These are phyloP conservation scores for Magnusiomyces clavatus DNA, from an alignment of 1,139 yeast genomes.

Conservation along the genomic window DNA sequence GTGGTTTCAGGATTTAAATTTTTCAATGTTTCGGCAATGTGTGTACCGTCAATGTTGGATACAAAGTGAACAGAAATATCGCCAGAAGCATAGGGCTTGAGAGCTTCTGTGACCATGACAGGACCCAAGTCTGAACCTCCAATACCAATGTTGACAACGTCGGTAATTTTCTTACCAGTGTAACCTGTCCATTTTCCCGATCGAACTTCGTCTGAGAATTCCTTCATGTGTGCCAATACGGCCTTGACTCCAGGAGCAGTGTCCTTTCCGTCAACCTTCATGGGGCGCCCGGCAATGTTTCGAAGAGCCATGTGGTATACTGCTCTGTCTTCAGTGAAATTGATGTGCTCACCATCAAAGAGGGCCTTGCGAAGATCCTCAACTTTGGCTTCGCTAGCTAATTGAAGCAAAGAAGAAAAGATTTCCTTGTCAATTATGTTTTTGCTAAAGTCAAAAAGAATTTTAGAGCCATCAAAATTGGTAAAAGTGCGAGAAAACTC, in stretches of 20 bases:
- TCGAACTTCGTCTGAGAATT: conserved; percentile 81
- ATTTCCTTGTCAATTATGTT: conserved; percentile 85
- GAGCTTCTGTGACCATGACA: conserved; percentile 97
- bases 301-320: conserved; percentile 95
- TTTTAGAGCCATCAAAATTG: conserved; percentile 80
- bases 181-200: conserved; percentile 95
- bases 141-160: conserved; percentile 94
- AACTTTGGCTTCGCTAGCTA: conserved; percentile 87
- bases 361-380: conserved; percentile 81
- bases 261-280: conserved; percentile 83
- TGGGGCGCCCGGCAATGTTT: conserved; percentile 74
- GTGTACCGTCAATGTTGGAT: conserved; percentile 97
- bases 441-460: conserved; percentile 90
- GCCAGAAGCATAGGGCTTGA: conserved; percentile 77
- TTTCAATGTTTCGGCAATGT: conserved; percentile 84
- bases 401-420: conserved; percentile 52
- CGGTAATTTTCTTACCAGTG: conserved; percentile 89
- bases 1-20: conserved; percentile 81
- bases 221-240: conserved; percentile 92
- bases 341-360: conserved; percentile 90
- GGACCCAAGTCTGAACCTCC: conserved; percentile 99
- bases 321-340: conserved; percentile 93
- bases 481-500: conserved; percentile 70
- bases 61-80: conserved; percentile 83
- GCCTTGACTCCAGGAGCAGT: conserved; percentile 85